Evolutionary conservation across 441 rosid genomes (phyloP).

Genomic region (Adansonia rubrostipa): DNA sequence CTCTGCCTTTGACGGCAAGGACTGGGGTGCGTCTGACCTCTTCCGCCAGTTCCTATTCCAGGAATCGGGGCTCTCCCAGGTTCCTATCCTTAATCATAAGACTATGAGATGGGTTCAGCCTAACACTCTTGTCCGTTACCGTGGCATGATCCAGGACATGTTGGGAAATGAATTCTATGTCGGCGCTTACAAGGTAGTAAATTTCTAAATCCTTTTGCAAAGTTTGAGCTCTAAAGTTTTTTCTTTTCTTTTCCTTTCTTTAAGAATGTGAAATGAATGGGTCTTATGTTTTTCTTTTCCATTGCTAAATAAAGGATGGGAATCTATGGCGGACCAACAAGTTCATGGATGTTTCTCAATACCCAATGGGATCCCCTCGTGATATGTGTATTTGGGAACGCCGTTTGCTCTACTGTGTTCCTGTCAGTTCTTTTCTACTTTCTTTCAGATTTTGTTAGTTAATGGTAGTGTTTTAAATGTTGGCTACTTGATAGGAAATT

Average conservation of each 20-base stretch:
- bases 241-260: neutral
- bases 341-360: slow-evolving; percentile 64
- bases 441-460: neutral
- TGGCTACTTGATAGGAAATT: neutral
- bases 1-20: slow-evolving; percentile 67
- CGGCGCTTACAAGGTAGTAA: slow-evolving; percentile 76
- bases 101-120: slow-evolving; percentile 62
- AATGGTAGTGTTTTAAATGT: neutral
- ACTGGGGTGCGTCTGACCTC: slow-evolving; percentile 82
- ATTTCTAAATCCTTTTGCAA: neutral
- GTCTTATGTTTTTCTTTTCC: neutral
- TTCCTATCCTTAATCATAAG: slow-evolving; percentile 61
- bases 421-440: slow-evolving; percentile 46
- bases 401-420: slow-evolving; percentile 73
- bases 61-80: slow-evolving; percentile 61
- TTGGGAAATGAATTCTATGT: slow-evolving; percentile 91
- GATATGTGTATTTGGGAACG: slow-evolving; percentile 86
- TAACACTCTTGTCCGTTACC: slow-evolving; percentile 70
- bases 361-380: slow-evolving; percentile 53
- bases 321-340: slow-evolving; percentile 84
- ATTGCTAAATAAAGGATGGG: slow-evolving; percentile 54
- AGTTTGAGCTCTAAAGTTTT: neutral
- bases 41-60: slow-evolving; percentile 75
- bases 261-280: neutral
- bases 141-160: slow-evolving; percentile 98